Base-by-base conservation (phyloP, 257 asterid species). In the Nicotiana obtusifolia region DNA sequence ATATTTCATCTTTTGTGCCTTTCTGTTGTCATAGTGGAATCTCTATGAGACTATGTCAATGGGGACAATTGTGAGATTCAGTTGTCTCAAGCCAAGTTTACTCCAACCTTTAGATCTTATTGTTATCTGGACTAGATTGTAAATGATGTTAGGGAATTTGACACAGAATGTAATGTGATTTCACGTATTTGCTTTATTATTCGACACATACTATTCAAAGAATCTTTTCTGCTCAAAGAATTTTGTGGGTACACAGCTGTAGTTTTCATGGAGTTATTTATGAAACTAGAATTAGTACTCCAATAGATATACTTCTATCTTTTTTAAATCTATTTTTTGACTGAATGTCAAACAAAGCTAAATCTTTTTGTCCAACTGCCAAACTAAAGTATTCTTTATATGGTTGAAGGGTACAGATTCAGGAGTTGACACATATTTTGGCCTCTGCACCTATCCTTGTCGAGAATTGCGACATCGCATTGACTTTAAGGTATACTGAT, bases 401-500 rank as follows among this genome's bases (percentile, higher is more conserved):
- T 77, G 69, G 22, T 49, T 5, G 26, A 90, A 95, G 99, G 97
- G 94, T 77, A 91, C 93, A 16, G 97, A 93, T 86, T 86, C 92
- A 62, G 98, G 98, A 77, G 97, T 96, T 82, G 99, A 96, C 85
- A 96, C 98, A 10, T 96, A 91, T 85, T 94, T 93, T 87, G 99
- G 99, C 60, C 97, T 96, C 57, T 96, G 97, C 92, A 93, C 97
- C 64, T 92, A 86, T 73, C 97, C 95, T 80, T 95, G 97, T 69
- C 91, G 80, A 85, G 97, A 94, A 87, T 81, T 96, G 79, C 93
- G 97, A 22, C 98, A 88, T 64, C 97, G 99, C 69, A 90, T 96
- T 77, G 99, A 96, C 90, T 67, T 96, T 13, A 96, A 96, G 98
- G 99, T 93, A 68, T 60, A 26, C 54, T 26, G 52, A 24, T 56